These are phyloP conservation scores for Hymenoscyphus linearis DNA, from an alignment of 2,329 filamentous ascomycete genomes.

Conservation along the genomic window DNA sequence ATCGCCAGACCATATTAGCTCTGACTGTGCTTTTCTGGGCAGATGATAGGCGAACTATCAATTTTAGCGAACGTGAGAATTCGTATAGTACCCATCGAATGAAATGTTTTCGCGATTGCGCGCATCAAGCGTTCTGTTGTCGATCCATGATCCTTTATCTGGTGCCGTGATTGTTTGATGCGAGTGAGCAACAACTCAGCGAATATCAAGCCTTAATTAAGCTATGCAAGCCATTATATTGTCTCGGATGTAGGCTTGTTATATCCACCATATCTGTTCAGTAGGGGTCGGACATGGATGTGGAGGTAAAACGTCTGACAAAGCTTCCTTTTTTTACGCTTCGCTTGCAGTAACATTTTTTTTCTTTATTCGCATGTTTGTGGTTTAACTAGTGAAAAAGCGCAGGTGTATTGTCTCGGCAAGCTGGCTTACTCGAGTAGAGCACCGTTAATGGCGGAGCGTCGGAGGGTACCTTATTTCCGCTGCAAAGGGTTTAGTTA, in stretches of 20 bases:
- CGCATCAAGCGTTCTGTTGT: neutral
- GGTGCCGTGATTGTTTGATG: no score
- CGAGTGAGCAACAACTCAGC: neutral
- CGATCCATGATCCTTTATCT: neutral
- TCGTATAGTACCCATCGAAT: neutral
- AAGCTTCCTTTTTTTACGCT: neutral
- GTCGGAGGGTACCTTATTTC: neutral
- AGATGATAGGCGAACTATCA: no score
- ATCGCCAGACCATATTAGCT: neutral
- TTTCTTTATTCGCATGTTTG: neutral
- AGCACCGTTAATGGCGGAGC: neutral
- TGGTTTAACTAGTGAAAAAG: neutral
- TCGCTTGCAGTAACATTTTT: neutral
- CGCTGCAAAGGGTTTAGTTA: neutral
- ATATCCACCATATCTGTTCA: neutral
- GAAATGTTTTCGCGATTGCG: neutral
- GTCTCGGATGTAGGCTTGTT: neutral
- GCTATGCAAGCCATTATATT: neutral
- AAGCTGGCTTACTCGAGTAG: neutral
- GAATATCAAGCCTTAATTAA: neutral
- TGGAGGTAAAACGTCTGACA: neutral
- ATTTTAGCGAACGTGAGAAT: neutral
- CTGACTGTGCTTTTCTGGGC: neutral
- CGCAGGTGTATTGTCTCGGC: neutral
- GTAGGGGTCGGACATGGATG: neutral